Evolutionary conservation across 2,329 filamentous ascomycete species (phyloP), one percentile per base, ranked within the genome.

Genomic region (Aspergillus pseudoglaucus): DNA sequence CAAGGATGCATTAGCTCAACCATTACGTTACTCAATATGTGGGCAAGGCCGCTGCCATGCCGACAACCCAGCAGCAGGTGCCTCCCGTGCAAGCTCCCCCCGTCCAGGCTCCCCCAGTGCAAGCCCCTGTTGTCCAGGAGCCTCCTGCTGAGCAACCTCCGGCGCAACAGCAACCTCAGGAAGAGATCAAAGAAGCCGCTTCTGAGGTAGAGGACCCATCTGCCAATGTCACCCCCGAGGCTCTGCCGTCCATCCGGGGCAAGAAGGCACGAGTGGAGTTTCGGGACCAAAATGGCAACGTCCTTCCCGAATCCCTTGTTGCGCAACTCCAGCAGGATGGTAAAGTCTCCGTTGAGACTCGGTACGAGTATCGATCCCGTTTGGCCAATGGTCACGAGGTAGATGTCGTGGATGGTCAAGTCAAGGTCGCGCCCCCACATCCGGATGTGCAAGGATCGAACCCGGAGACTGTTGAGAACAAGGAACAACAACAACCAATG

Each of bases 341-440:
- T 61, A 94, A 95, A 70, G 90, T 97, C 50, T 88, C 89, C 61
- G 96, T 98, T 73, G 84, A 94, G 73, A 97, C 93, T 10, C 86
- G 85, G 57, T 96, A 96, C 66, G 91, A 97, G 76, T 96, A 91
- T n/a, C 81, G 87, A 55, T 96, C 90, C 7, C 84, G 88, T 49
- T 71, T 97, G 47, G 81, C 80, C 45, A 68, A 82, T 39, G 93
- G 90, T 50, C 89, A 90, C 56, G 87, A 94, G 63, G 70, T 95
- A n/a, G 60, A 65, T 14, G 56, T 67, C 42, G 55, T 68, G 20
- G 61, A 73, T 47, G 66, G 64, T 32, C 57, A 68, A 45, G 37
- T 66, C 20, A 30, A 30, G 10, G 54, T 66, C 18, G 78, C 74
- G 45, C 78, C 75, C 41, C 73, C 74, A 51, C 79, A 81, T 59